Evolutionary conservation across 83 land plant genomes (phyloP).

Genomic region (Diphasiastrum complanatum): DNA sequence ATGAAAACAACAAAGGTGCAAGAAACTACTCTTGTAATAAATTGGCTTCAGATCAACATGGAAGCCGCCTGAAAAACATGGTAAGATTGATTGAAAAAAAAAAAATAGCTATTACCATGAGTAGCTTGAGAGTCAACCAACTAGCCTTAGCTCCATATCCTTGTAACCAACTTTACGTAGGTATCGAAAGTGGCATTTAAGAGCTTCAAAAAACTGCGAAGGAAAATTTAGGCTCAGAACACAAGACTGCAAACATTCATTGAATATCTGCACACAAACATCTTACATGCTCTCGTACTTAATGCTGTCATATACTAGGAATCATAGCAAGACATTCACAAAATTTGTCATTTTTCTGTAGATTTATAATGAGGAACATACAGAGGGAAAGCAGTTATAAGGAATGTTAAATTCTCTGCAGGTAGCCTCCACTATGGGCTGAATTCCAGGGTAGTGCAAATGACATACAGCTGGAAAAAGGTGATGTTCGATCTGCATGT

Average conservation of each 20-base stretch:
- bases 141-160: slow-evolving; percentile 16
- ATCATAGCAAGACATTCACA: neutral
- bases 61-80: too few species aligned
- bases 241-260: too few species aligned
- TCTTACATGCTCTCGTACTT: too few species aligned
- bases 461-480: slow-evolving; percentile 43
- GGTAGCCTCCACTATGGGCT: slow-evolving; percentile 42
- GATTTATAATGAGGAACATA: slow-evolving; percentile 6
- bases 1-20: too few species aligned
- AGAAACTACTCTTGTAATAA: too few species aligned
- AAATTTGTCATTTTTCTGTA: neutral
- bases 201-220: slow-evolving; percentile 24
- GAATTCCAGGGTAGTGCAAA: slow-evolving; percentile 44
- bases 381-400: slow-evolving; percentile 33
- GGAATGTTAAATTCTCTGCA: slow-evolving; percentile 40
- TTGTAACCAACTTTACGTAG: slow-evolving; percentile 22
- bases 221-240: neutral
- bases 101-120: too few species aligned
- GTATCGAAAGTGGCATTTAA: slow-evolving; percentile 28
- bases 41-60: too few species aligned
- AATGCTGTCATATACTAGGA: neutral
- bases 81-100: too few species aligned
- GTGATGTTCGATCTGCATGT: slow-evolving; percentile 46
- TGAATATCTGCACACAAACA: too few species aligned
- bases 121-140: too few species aligned